Conservation (phyloP, 2,329 filamentous ascomycete species). For the Trichothecium sympodiale region DNA sequence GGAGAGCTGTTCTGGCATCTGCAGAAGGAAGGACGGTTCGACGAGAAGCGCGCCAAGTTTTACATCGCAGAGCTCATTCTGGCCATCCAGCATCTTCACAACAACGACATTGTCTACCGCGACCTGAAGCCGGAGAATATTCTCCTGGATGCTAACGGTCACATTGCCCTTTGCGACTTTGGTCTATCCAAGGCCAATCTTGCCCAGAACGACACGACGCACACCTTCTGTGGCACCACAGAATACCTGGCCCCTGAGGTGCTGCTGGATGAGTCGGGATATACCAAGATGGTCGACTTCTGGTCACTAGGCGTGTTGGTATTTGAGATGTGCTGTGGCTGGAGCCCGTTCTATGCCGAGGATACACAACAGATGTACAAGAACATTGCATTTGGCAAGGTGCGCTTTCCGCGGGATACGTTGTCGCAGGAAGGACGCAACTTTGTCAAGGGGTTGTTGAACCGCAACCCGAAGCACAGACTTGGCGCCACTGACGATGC, state of each 20-base stretch:
- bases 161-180: conserved; percentile 96
- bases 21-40: conserved; percentile 92
- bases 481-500: conserved; percentile 86
- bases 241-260: conserved; percentile 96
- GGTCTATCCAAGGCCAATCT: conserved; percentile 95
- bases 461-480: conserved; percentile 92
- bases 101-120: conserved; percentile 95
- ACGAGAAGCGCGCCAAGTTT: conserved; percentile 91
- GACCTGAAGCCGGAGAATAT: conserved; percentile 98
- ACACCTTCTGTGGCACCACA: conserved; percentile 97
- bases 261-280: conserved; percentile 87
- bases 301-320: conserved; percentile 97
- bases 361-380: conserved; percentile 99
- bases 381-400: conserved; percentile 98
- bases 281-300: conserved; percentile 99
- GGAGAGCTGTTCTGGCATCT: conserved; percentile 98
- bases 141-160: conserved; percentile 87
- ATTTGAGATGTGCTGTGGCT: conserved; percentile 99
- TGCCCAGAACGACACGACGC: conserved; percentile 94
- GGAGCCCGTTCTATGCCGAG: conserved; percentile 98
- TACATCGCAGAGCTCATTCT: conserved; percentile 97
- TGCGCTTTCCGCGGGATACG: conserved; percentile 89
- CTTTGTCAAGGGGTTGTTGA: conserved; percentile 94
- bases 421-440: conserved; percentile 90
- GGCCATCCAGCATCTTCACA: conserved; percentile 86